Evolutionary conservation across 306 rosid species (phyloP), one percentile per base, ranked within the genome.

Genomic region (Cyclanthera cordifolia): DNA sequence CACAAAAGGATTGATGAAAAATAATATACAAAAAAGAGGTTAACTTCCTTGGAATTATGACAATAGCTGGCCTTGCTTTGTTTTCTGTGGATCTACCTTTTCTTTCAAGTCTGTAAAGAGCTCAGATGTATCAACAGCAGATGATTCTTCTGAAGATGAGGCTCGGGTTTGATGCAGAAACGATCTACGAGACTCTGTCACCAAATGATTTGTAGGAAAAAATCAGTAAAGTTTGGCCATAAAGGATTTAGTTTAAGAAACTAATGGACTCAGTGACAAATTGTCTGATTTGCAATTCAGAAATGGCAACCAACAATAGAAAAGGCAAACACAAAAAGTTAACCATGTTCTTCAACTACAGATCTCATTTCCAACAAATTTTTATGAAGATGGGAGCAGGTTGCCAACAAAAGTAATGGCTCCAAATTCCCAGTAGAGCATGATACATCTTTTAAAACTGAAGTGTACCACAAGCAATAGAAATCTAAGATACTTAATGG

Each of bases 41-140:
- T 23, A 19, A 11, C 51, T 19, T 39, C 23, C 4, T 20, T 30
- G 12, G 50, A 39, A 34, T 16, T 61, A 17, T 37, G 68, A 39
- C 50, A 37, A 34, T 37, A 16, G 8, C 21, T 0, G 28, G 53
- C 30, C n/a, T 21, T 12, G 50, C 34, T 21, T 19, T 64, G 51
- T 47, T 20, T 64, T 20, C 20, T 43, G 49, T 43, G 20, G 70
- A 39, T 11, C 13, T 72, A 89, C 99, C 96, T 94, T 94, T 75
- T 79, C 87, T 89, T 90, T 88, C 92, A 94, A 85, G 87, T 90
- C 99, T 25, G 90, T 34, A 53, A 94, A 50, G 37, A 94, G 70
- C 77, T 94, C 96, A 71, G 69, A 74, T 11, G 89, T 69, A 74
- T 94, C 99, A 19, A 74, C 70, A 28, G 91, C 63, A 73, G 99